phyloP scores from a whole-genome alignment of 225 moss, liverwort and hornwort genomes.

The Marchantia paleacea region DNA sequence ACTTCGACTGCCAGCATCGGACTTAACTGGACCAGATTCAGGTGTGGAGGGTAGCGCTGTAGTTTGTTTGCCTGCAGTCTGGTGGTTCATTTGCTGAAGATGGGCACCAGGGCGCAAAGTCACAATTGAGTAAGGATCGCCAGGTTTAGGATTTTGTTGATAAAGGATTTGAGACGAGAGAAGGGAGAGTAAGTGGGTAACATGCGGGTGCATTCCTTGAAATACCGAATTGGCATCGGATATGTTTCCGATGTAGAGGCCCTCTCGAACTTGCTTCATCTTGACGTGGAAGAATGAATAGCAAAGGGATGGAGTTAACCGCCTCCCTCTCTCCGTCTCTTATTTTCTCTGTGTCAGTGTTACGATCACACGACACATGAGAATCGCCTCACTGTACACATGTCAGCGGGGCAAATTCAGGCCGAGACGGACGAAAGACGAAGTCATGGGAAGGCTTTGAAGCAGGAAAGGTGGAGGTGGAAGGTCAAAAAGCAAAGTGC shows the following conservation, averaged over 20 bases:
- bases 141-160: slow-evolving; percentile 33
- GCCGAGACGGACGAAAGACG: too few species aligned
- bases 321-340: background rate
- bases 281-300: background rate
- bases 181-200: slow-evolving; percentile 84
- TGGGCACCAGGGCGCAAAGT: slow-evolving; percentile 24
- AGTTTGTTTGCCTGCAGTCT: background rate
- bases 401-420: too few species aligned
- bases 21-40: background rate
- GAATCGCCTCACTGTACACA: too few species aligned
- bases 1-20: background rate
- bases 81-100: background rate
- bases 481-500: too few species aligned
- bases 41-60: background rate
- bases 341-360: too few species aligned
- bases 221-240: slow-evolving; percentile 69
- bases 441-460: too few species aligned
- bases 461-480: too few species aligned
- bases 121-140: slow-evolving; percentile 38
- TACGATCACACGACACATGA: too few species aligned
- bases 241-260: slow-evolving; percentile 85
- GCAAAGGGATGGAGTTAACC: background rate
- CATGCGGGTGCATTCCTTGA: slow-evolving; percentile 47
- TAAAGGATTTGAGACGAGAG: slow-evolving; percentile 39
- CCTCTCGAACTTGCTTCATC: slow-evolving; percentile 90